phyloP scores from a whole-genome alignment of 1,284 basidiomycete species.

The Schizophyllum amplum region DNA sequence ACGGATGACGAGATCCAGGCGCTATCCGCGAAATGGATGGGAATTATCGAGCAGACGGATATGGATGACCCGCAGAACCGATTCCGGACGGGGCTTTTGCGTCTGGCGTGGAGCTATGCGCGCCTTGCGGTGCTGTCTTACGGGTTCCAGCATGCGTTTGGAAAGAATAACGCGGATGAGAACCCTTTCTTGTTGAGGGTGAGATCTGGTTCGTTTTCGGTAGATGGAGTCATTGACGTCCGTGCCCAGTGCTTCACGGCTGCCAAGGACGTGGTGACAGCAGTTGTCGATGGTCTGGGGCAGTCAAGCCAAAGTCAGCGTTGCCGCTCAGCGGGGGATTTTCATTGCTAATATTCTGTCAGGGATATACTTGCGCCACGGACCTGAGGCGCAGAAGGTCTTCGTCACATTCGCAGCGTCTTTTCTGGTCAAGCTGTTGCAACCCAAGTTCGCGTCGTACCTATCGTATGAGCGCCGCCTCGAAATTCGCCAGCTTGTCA shows the following conservation, averaged over 20 bases:
- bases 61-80: conserved; percentile 40
- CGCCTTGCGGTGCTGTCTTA: conserved; percentile 64
- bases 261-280: conserved; percentile 54
- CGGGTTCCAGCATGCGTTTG: conserved; percentile 69
- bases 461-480: conserved; percentile 47
- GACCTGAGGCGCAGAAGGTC: conserved; percentile 76
- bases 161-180: conserved; percentile 46
- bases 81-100: conserved; percentile 58
- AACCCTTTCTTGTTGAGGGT: conserved; percentile 63
- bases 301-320: conserved; percentile 45
- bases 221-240: neutral
- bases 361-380: conserved; percentile 63
- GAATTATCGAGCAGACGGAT: conserved; percentile 38
- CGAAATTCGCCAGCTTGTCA: conserved; percentile 53
- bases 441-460: conserved; percentile 60
- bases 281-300: conserved; percentile 55
- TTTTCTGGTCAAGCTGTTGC: conserved; percentile 72
- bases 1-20: conserved; percentile 56
- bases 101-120: conserved; percentile 59
- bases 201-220: neutral
- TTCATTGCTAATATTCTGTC: conserved; percentile 1
- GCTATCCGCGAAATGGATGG: conserved; percentile 49
- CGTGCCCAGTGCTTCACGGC: conserved; percentile 44
- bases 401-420: conserved; percentile 81
- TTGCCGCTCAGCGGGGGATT: neutral